These are phyloP conservation scores for Blastobotrys niveus DNA, from an alignment of 1,139 yeast species.

Conservation along the genomic window DNA sequence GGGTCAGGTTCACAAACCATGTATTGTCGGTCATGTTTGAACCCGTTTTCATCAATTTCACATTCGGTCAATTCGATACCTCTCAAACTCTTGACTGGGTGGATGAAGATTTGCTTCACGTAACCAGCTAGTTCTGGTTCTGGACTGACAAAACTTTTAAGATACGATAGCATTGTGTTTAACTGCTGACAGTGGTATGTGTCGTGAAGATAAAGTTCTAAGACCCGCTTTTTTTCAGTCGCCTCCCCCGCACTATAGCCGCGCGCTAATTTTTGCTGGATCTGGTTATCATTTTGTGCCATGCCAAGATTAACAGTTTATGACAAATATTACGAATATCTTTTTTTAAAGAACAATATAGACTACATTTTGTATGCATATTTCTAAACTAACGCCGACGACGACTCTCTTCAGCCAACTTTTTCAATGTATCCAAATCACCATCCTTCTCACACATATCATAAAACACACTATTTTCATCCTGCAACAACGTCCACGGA, in stretches of 20 bases:
- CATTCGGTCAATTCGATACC: conserved; percentile 36
- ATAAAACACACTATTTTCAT: conserved; percentile 60
- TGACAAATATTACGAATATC: no score
- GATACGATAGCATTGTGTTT: background rate
- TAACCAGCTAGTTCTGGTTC: conserved; percentile 2
- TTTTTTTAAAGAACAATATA: no score
- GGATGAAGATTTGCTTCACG: conserved; percentile 31
- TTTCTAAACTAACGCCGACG: no score
- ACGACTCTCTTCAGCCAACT: conserved; percentile 70
- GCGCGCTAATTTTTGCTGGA: no score
- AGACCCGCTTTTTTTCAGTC: no score
- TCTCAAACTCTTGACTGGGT: conserved; percentile 41
- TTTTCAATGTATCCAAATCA: conserved; percentile 69
- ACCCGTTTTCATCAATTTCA: conserved; percentile 37
- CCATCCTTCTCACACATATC: conserved; percentile 93
- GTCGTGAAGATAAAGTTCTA: no score
- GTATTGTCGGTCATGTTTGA: conserved; percentile 41
- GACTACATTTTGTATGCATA: no score
- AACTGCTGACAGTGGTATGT: background rate
- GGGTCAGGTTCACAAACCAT: conserved; percentile 34
- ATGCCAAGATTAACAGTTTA: no score
- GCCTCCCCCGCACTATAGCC: no score
- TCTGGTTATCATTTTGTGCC: no score
- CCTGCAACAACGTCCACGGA: conserved; percentile 67
- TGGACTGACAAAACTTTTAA: background rate